These are phyloP conservation scores for Globisporangium paddicum DNA, from an alignment of 352 stramenopile genomes.

Conservation along the genomic window DNA sequence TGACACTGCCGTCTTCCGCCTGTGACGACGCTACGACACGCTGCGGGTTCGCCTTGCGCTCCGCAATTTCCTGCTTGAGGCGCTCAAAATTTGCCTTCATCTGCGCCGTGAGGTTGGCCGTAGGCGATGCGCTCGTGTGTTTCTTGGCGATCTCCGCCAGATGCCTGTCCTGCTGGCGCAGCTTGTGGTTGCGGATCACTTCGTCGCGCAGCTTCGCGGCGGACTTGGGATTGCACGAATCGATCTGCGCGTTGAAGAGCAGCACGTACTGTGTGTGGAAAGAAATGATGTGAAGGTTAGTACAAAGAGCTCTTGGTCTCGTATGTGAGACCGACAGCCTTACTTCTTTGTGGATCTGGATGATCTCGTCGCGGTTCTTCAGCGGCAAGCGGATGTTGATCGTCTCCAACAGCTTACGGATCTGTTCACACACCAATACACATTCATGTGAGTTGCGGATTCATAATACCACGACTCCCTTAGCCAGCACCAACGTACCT, in stretches of 20 bases:
- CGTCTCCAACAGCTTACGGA: conserved; percentile 63
- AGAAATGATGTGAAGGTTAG: not conserved
- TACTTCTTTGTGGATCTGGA: conserved; percentile 88
- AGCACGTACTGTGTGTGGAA: conserved; percentile 52
- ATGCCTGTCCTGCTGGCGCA: conserved; percentile 63
- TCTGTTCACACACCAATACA: conserved; percentile 6
- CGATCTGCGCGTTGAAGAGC: conserved; percentile 72
- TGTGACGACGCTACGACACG: conserved; percentile 5
- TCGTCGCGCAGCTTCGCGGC: conserved; percentile 54
- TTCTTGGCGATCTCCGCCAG: conserved; percentile 28
- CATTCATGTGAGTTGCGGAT: not conserved
- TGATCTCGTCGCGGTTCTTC: conserved; percentile 81
- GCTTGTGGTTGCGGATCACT: conserved; percentile 63
- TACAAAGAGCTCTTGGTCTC: not conserved
- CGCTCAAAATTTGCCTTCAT: conserved; percentile 78
- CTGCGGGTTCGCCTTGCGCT: conserved; percentile 46
- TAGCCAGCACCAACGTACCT: conserved; percentile 21
- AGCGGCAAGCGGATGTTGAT: conserved; percentile 56
- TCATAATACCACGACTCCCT: not conserved
- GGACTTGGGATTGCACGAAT: conserved; percentile 75
- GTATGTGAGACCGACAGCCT: not conserved
- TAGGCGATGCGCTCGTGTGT: conserved; percentile 22
- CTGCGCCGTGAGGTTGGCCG: conserved; percentile 32
- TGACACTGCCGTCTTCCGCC: conserved; percentile 6
- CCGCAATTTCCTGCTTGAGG: conserved; percentile 62